Base-by-base conservation (phyloP, 2,329 filamentous ascomycete genomes). In the Colletotrichum sp. region DNA sequence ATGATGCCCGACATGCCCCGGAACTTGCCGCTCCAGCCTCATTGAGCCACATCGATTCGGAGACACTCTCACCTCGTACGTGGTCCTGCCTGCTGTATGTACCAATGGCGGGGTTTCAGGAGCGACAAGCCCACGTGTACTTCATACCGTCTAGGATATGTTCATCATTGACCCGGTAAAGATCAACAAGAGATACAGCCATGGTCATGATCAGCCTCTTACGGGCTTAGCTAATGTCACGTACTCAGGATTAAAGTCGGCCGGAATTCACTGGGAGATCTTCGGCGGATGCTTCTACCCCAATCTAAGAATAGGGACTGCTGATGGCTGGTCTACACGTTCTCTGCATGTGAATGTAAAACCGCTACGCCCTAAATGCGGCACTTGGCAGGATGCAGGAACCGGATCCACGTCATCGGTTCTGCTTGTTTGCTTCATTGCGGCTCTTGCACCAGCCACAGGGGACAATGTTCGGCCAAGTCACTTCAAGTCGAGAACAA, bases 371-470 rank as follows among this genome's bases (percentile, higher is more conserved):
- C 44, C 44, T 39, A 24, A 24, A 15, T 57, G 26, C 71, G 15
- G 26, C 34, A 34, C 28, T 66, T 62, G 52, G n/a, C 62, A 36
- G 30, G 22, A 39, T 52, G 62, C 72, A 71, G 72, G 68, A 66
- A 66, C 68, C 72, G 52, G 55, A 44, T 12, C 72, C 72, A 36
- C 30, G 60, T 66, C 60, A 72, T 44, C 68, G 72, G 72, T 32
- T n/a, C 68, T 71, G 9, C 2, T 8, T 15, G n/a, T n/a, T 44
- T 36, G 67, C n/a, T 71, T 60, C 30, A 59, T 24, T 24, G 26
- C 32, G 59, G 32, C n/a, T 55, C 30, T 36, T 16, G 6, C 52
- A 28, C 52, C 2, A 68, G 66, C 52, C 66, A 59, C 52, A 44
- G 36, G 0, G 59, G 13, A 63, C 30, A 34, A 36, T 3, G 13